These are phyloP conservation scores for Auriscalpium vulgare DNA, from an alignment of 768 basidiomycete genomes.

Conservation along the genomic window DNA sequence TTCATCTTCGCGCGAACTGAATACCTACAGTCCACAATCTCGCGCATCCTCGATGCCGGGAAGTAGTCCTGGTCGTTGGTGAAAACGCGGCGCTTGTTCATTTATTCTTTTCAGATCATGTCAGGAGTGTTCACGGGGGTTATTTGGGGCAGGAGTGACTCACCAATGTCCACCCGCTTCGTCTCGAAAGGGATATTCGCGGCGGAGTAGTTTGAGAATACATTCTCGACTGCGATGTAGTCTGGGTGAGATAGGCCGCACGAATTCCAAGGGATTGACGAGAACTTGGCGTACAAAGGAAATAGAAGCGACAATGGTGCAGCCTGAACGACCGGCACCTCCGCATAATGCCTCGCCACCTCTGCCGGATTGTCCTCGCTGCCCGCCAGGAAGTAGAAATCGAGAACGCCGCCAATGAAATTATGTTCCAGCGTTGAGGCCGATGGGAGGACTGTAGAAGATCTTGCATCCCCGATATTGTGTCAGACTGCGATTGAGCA, in stretches of 20 bases:
- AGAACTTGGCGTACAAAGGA: constrained; percentile 33
- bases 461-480: too few relatives aligned
- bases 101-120: too few relatives aligned
- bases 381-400: constrained; percentile 74
- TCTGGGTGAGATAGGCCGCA: constrained; percentile 26
- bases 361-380: constrained; percentile 48
- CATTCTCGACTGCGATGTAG: constrained; percentile 52
- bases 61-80: constrained; percentile 65
- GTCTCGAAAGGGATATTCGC: constrained; percentile 64
- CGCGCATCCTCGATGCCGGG: constrained; percentile 52
- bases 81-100: constrained; percentile 59
- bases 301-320: constrained; percentile 68
- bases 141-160: neutral
- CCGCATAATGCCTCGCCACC: constrained; percentile 60
- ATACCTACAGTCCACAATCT: constrained; percentile 39
- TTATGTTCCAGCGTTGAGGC: too few relatives aligned
- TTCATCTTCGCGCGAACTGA: too few relatives aligned
- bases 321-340: constrained; percentile 64
- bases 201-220: constrained; percentile 52
- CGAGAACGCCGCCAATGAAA: constrained; percentile 67
- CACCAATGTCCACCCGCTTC: constrained; percentile 66
- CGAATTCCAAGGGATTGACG: constrained; percentile 7
- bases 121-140: neutral
- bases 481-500: too few relatives aligned
- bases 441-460: too few relatives aligned